Evolutionary conservation across 768 basidiomycete species (phyloP), one percentile per base, ranked within the genome.

Genomic region (Pisolithus orientalis): DNA sequence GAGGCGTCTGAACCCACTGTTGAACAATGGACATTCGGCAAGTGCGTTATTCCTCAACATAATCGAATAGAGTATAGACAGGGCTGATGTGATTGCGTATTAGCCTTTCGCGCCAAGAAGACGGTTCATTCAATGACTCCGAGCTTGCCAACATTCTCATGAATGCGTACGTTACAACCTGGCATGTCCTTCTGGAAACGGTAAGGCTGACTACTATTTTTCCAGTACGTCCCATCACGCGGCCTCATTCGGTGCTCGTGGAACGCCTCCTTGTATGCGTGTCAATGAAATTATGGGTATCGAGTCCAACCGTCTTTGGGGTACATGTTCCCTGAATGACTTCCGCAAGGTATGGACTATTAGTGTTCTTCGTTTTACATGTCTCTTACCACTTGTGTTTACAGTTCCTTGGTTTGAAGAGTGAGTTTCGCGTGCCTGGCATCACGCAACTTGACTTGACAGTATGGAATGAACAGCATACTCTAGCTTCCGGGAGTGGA

Each of bases 261-360:
- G 85, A 5, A 90, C 86, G 2, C 90, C 90, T 44, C 75, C 66
- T n/a, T 66, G 78, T 44, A 87, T 92, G 84, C 81, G 78, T 40
- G 62, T 90, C 25, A 79, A 90, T 55, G 91, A 94, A 63, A 74
- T 91, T 39, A 86, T 93, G 87, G 88, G 88, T 39, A 91, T 93
- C 44, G 82, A 87, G 59, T 75, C 84, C 52, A 85, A 80, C 61
- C 78, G 90, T 29, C 57, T 62, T 21, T 94, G 90, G 90, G 90
- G 89, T 44, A 82, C 85, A 17, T 92, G 90, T 63, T 83, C 85
- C 2, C 64, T 93, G 55, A 93, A 93, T 56, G 90, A 92, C 54
- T 93, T 93, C 69, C 74, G 90, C 51, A 83, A 76, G 75, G 80
- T 76, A 54, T 49, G 67, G 45, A 31, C n/a, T 10, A 39, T 49